These are phyloP conservation scores for Pythium brassicae DNA, from an alignment of 352 stramenopile species.

Conservation along the genomic window DNA sequence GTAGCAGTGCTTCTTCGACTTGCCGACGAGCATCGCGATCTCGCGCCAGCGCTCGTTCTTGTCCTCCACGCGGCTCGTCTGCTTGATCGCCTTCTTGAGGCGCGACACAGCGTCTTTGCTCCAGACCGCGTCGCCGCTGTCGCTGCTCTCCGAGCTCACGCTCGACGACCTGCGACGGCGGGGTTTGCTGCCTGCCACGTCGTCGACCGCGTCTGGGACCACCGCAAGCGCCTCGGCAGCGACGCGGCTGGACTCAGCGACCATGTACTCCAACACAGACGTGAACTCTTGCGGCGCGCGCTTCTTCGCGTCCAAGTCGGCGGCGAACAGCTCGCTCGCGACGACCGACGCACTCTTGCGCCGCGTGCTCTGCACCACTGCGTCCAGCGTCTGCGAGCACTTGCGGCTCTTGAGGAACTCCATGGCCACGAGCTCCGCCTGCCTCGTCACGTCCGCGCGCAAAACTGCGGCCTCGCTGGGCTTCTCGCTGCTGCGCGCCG, in stretches of 20 bases:
- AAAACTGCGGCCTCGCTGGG: conserved; percentile 1
- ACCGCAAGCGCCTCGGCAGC: neutral
- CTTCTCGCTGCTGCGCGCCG: conserved; percentile 10
- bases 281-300: conserved; percentile 11
- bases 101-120: conserved; percentile 47
- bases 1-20: conserved; percentile 81
- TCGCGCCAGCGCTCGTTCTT: conserved; percentile 75
- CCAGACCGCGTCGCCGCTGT: conserved; percentile 26
- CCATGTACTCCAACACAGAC: conserved; percentile 48
- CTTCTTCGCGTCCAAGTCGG: conserved; percentile 52
- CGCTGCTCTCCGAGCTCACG: conserved; percentile 19
- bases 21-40: conserved; percentile 54
- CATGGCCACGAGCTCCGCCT: conserved; percentile 67
- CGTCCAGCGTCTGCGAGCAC: conserved; percentile 49
- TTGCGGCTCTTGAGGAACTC: conserved; percentile 64
- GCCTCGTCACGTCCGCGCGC: conserved; percentile 36
- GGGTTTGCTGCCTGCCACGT: neutral
- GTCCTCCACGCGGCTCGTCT: conserved; percentile 48
- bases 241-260: conserved; percentile 10
- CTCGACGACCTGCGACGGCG: conserved; percentile 12
- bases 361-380: conserved; percentile 35
- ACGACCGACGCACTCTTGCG: conserved; percentile 14
- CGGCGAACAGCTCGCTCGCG: conserved; percentile 49
- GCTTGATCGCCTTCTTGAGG: conserved; percentile 74
- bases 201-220: neutral